phyloP scores from a whole-genome alignment of 345 rosid species.

The Populus nigra region DNA sequence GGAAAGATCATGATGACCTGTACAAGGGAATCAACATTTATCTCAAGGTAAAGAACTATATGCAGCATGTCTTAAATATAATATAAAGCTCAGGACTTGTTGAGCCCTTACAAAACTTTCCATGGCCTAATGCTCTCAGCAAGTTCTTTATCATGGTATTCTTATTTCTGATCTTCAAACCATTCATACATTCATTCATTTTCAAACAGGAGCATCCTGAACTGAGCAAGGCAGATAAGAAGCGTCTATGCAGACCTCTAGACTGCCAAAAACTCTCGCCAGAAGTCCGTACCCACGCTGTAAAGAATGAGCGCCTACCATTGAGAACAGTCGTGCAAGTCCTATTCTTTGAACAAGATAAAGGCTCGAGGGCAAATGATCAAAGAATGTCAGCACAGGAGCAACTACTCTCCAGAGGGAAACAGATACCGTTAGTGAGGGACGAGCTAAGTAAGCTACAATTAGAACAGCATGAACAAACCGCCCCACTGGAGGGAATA shows the following conservation, averaged over 20 bases:
- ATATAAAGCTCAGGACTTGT: neutral
- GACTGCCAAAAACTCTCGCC: constrained; percentile 93
- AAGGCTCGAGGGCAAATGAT: constrained; percentile 13
- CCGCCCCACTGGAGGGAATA: constrained; percentile 7
- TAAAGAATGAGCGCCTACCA: constrained; percentile 90
- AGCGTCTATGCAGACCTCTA: constrained; percentile 67
- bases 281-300: constrained; percentile 84
- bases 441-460: constrained; percentile 26
- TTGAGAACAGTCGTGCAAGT: constrained; percentile 91
- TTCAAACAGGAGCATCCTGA: constrained; percentile 77
- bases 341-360: constrained; percentile 85
- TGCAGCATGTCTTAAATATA: neutral
- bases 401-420: constrained; percentile 20
- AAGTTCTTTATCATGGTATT: neutral
- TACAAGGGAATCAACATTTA: constrained; percentile 82
- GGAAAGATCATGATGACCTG: constrained; percentile 74
- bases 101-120: neutral
- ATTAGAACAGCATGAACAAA: constrained; percentile 20
- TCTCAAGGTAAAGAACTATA: constrained; percentile 60
- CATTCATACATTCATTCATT: neutral
- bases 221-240: constrained; percentile 76
- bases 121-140: neutral
- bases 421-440: constrained; percentile 16
- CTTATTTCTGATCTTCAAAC: neutral
- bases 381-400: constrained; percentile 25